Conservation (phyloP, 2,329 filamentous ascomycete genomes). For the Aspergillus sp. region DNA sequence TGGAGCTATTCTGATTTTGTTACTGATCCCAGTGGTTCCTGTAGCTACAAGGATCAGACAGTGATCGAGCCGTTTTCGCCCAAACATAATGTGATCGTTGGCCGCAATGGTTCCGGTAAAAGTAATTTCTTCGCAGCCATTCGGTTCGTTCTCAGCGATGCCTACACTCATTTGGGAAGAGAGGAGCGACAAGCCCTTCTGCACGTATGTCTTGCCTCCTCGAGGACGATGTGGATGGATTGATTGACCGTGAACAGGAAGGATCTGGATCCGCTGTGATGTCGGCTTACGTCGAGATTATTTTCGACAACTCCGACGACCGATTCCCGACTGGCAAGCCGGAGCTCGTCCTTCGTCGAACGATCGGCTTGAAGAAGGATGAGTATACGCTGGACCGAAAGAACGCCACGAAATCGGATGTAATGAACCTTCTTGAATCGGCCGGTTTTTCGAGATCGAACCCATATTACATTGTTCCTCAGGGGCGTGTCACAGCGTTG, state of each 20-base stretch:
- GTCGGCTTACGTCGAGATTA: conserved; percentile 98
- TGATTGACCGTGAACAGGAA: conserved; percentile 48
- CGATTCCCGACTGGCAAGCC: conserved; percentile 89
- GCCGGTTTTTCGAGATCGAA: conserved; percentile 96
- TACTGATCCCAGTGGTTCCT: background rate
- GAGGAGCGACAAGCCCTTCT: conserved; percentile 92
- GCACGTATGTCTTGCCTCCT: conserved; percentile 48
- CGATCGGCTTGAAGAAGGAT: conserved; percentile 95
- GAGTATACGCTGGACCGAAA: conserved; percentile 97
- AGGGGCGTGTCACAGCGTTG: conserved; percentile 87
- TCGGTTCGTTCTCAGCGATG: conserved; percentile 95
- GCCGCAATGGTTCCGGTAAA: conserved; percentile 97
- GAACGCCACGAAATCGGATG: conserved; percentile 87
- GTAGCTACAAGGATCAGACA: conserved; percentile 97
- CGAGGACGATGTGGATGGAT: background rate
- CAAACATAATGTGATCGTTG: conserved; percentile 96
- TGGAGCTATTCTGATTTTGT: background rate
- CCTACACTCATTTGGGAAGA: conserved; percentile 89
- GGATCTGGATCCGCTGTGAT: conserved; percentile 95
- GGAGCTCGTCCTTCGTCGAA: conserved; percentile 82
- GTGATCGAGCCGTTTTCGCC: conserved; percentile 97
- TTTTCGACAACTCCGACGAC: conserved; percentile 95
- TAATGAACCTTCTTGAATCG: conserved; percentile 89
- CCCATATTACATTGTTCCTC: conserved; percentile 97
- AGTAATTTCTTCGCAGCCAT: conserved; percentile 99